Evolutionary conservation across 768 basidiomycete genomes (phyloP).

Genomic region (Tylopilus intermedius): DNA sequence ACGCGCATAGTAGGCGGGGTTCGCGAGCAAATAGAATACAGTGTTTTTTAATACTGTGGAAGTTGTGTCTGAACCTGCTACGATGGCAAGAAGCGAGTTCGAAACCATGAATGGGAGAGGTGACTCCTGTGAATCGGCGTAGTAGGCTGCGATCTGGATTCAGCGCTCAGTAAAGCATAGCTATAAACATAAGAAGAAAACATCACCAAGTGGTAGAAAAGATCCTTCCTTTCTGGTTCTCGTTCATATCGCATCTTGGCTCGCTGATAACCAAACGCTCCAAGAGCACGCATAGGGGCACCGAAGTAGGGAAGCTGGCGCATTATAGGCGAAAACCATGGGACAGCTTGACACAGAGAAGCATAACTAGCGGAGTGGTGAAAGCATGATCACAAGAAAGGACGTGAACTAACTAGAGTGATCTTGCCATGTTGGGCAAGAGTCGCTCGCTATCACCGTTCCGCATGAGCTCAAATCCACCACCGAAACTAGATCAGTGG

Average conservation of each 20-base stretch:
- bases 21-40: slow-evolving; percentile 37
- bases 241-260: slow-evolving; percentile 21
- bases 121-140: slow-evolving; percentile 23
- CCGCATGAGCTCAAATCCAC: slow-evolving; percentile 35
- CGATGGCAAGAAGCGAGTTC: slow-evolving; percentile 35
- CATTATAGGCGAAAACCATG: slow-evolving; percentile 24
- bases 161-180: neutral
- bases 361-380: slow-evolving; percentile 11
- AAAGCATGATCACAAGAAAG: neutral
- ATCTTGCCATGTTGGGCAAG: slow-evolving; percentile 26
- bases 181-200: too few species aligned
- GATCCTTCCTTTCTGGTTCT: slow-evolving; percentile 22
- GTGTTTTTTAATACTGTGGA: slow-evolving; percentile 35
- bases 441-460: slow-evolving; percentile 32
- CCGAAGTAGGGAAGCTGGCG: slow-evolving; percentile 30
- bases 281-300: slow-evolving; percentile 25
- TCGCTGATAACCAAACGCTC: slow-evolving; percentile 24
- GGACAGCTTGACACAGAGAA: slow-evolving; percentile 13
- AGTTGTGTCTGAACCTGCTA: slow-evolving; percentile 50
- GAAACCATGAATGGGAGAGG: slow-evolving; percentile 30
- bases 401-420: slow-evolving; percentile 23
- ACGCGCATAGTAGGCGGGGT: slow-evolving; percentile 34
- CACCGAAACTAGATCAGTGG: slow-evolving; percentile 30
- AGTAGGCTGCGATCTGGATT: slow-evolving; percentile 25
- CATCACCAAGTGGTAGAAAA: slow-evolving; percentile 43